A percentile compares a stretch with the other conserved stretches of the same genome.
Conservation (phyloP, 2,329 filamentous ascomycete species). For the Ascochyta pisi region DNA sequence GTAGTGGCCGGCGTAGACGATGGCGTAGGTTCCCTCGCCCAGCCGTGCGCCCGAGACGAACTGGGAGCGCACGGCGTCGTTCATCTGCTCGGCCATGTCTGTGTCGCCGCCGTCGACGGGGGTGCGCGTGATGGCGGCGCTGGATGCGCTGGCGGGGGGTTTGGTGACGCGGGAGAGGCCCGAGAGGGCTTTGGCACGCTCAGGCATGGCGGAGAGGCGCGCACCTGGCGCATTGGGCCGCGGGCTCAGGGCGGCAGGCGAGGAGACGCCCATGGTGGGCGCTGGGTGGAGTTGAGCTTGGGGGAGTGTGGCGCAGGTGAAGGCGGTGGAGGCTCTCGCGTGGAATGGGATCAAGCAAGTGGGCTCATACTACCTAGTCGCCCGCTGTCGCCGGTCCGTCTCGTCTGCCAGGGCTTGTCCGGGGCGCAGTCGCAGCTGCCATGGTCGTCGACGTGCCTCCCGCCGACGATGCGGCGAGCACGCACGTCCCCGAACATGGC, state of each 20-base stretch:
- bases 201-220: constrained; percentile 21
- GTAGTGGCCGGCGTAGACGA: constrained; percentile 89
- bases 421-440: background rate
- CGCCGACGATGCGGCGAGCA: constrained; percentile 20
- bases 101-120: constrained; percentile 31
- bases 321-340: background rate
- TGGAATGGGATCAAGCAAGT: background rate
- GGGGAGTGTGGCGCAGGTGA: constrained; percentile 8
- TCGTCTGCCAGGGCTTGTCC: background rate
- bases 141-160: constrained; percentile 20
- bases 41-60: constrained; percentile 93
- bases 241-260: constrained; percentile 37
- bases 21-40: constrained; percentile 95
- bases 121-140: constrained; percentile 22
- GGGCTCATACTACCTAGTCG: background rate
- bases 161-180: constrained; percentile 36
- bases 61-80: constrained; percentile 70
- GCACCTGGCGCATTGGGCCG: constrained; percentile 34
- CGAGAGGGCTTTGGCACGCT: constrained; percentile 42
- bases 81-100: constrained; percentile 58
- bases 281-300: constrained; percentile 8
- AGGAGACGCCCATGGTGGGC: constrained; percentile 31
- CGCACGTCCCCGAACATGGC: constrained; percentile 30
- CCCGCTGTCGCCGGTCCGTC: background rate
- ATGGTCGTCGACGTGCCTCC: constrained; percentile 8